Conservation (phyloP, 129 eudicot genomes). For the Lonicera japonica region DNA sequence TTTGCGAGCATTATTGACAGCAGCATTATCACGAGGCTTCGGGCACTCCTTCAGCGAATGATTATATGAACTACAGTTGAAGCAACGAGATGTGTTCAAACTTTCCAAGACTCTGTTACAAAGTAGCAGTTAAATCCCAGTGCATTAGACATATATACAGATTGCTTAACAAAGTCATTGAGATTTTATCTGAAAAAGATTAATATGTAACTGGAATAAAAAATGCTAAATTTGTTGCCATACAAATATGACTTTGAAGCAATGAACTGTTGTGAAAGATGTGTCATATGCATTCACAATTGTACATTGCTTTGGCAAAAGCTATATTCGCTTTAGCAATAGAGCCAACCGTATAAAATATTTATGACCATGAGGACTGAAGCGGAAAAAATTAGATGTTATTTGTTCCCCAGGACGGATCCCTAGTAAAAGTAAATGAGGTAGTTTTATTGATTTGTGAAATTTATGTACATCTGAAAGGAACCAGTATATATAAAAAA, state of each 20-base stretch:
- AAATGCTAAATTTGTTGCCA: too few relatives aligned
- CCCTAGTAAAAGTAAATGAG: too few relatives aligned
- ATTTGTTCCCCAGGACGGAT: not conserved
- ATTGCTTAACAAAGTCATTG: not conserved
- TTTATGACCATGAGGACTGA: too few relatives aligned
- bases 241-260: too few relatives aligned
- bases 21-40: slow-evolving; percentile 79
- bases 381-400: not conserved
- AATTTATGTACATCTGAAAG: not conserved
- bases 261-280: too few relatives aligned
- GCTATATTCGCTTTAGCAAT: too few relatives aligned
- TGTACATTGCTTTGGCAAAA: too few relatives aligned
- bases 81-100: slow-evolving; percentile 68
- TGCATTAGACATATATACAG: not conserved
- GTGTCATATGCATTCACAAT: too few relatives aligned
- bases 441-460: too few relatives aligned
- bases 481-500: not conserved
- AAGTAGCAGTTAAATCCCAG: not conserved
- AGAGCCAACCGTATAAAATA: too few relatives aligned
- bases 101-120: slow-evolving; percentile 48
- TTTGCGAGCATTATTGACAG: slow-evolving; percentile 79
- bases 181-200: too few relatives aligned
- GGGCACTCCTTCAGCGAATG: slow-evolving; percentile 86
- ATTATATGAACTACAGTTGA: slow-evolving; percentile 83
- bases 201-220: too few relatives aligned